These are phyloP conservation scores for Aspergillus ellipticus DNA, from an alignment of 495 filamentous ascomycete genomes.

Conservation along the genomic window DNA sequence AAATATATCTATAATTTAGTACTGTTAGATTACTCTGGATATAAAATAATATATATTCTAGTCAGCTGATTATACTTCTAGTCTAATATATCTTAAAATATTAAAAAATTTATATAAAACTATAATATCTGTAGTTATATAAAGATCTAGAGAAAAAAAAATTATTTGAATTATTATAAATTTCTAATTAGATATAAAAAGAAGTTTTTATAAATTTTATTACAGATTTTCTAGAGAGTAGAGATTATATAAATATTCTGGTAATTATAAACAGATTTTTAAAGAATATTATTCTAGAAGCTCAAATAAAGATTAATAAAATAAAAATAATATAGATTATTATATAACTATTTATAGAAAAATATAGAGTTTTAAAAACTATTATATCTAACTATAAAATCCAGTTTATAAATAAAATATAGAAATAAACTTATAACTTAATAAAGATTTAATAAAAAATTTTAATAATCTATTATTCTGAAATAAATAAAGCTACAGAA, in stretches of 20 bases:
- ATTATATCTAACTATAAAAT: background rate
- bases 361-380: background rate
- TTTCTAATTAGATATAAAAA: background rate
- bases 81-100: background rate
- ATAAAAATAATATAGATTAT: background rate
- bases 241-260: background rate
- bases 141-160: background rate
- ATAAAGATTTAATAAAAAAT: too few relatives aligned
- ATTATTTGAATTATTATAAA: background rate
- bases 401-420: background rate
- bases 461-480: background rate
- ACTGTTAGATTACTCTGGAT: background rate
- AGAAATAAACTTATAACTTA: background rate
- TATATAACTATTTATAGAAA: background rate
- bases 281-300: background rate
- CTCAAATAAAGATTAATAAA: background rate
- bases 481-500: too few relatives aligned
- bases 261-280: background rate
- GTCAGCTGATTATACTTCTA: background rate
- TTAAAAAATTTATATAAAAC: background rate
- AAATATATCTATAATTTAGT: background rate
- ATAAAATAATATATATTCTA: background rate
- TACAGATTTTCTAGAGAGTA: background rate
- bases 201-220: background rate
- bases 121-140: conserved; percentile 2